Conservation (phyloP, 2,329 filamentous ascomycete species). For the Westerdykella aurantiaca region DNA sequence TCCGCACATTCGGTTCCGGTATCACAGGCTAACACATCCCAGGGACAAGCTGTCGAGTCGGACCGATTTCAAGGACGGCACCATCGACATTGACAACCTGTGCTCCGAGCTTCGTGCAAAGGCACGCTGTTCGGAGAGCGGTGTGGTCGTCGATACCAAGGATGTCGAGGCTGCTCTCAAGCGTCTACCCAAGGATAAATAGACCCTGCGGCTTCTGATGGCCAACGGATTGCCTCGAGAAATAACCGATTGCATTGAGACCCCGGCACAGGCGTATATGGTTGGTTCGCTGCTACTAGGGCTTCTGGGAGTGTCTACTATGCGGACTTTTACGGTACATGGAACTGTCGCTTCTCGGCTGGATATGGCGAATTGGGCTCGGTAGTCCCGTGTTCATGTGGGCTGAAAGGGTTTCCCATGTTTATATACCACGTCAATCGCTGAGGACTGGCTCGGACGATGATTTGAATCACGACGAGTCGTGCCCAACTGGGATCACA, state of each 20-base stretch:
- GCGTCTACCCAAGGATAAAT: conserved; percentile 38
- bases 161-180: conserved; percentile 67
- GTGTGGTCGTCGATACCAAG: conserved; percentile 80
- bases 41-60: conserved; percentile 90
- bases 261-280: conserved; percentile 11
- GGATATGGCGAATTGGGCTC: background rate
- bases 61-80: conserved; percentile 80
- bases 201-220: background rate
- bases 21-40: conserved; percentile 38
- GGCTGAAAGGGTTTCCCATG: background rate
- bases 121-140: conserved; percentile 86
- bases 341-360: background rate
- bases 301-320: background rate
- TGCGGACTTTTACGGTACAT: background rate
- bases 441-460: background rate
- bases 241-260: conserved; percentile 12
- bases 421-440: background rate
- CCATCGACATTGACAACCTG: conserved; percentile 87
- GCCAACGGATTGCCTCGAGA: background rate
- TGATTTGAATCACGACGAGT: too few relatives aligned
- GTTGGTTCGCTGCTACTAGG: background rate
- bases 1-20: conserved; percentile 2
- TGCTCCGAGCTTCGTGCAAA: conserved; percentile 93
- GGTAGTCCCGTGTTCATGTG: background rate
- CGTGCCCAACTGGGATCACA: too few relatives aligned